Conservation (phyloP, 1,284 basidiomycete genomes). For the Fomes fomentarius region DNA sequence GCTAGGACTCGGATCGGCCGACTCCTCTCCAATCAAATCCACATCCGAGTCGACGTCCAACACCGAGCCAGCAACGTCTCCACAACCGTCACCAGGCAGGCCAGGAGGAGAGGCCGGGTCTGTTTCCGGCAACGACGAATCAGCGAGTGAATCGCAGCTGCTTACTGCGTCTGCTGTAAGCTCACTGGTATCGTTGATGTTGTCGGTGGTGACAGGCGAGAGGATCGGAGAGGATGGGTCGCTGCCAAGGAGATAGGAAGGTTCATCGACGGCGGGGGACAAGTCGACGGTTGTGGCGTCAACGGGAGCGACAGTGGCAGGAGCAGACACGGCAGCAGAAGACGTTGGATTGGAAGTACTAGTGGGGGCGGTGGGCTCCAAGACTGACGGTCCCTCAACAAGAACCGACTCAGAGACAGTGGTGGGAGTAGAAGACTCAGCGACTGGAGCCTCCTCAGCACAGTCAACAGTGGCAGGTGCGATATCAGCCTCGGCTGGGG, state of each 20-base stretch:
- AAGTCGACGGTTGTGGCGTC: neutral
- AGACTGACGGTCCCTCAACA: neutral
- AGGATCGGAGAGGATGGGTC: neutral
- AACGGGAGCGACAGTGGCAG: neutral
- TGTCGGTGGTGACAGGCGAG: neutral
- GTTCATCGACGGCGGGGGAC: neutral
- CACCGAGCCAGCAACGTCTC: neutral
- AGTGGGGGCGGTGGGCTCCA: neutral
- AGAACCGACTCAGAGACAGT: neutral
- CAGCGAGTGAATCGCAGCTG: too few relatives aligned
- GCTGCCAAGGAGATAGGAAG: neutral
- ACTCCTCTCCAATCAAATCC: too few relatives aligned
- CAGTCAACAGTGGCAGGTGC: neutral
- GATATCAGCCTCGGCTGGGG: conserved; percentile 6
- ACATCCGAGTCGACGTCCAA: too few relatives aligned
- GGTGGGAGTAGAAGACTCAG: neutral
- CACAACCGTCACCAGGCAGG: neutral
- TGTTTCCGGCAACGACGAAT: neutral
- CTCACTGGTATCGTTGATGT: too few relatives aligned
- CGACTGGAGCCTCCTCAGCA: neutral
- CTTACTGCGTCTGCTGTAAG: too few relatives aligned
- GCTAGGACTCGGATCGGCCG: too few relatives aligned
- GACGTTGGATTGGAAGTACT: neutral
- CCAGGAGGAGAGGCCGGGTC: neutral
- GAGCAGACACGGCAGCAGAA: neutral